These are phyloP conservation scores for Plasmodium fragile DNA, from an alignment of 169 alveolate genomes.

Conservation along the genomic window DNA sequence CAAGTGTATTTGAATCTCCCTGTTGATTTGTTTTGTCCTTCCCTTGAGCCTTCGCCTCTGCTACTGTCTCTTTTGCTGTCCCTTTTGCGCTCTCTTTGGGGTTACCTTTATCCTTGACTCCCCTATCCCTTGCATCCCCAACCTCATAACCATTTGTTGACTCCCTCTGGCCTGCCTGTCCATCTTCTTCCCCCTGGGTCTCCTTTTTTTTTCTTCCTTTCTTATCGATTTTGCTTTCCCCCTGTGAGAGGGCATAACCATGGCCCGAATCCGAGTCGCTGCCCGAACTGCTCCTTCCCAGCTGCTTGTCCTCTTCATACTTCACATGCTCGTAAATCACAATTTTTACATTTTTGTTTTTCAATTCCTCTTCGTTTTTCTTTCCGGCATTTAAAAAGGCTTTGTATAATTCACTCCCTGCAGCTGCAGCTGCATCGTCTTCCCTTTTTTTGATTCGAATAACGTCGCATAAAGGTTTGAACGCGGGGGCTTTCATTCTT, in stretches of 20 bases:
- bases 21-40: neutral
- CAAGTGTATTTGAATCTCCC: neutral
- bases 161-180: neutral
- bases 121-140: neutral
- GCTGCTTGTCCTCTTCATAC: neutral
- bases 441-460: constrained; percentile 52
- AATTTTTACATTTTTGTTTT: constrained; percentile 30
- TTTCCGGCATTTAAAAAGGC: constrained; percentile 27
- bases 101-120: neutral
- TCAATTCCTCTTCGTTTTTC: neutral
- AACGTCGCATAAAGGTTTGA: constrained; percentile 42
- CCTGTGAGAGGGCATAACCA: neutral
- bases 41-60: neutral
- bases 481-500: constrained; percentile 29
- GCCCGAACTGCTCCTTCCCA: neutral
- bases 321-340: constrained; percentile 36
- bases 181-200: neutral
- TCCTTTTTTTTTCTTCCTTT: neutral
- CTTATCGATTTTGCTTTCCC: neutral
- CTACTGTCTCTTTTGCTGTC: neutral
- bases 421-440: neutral
- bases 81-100: neutral
- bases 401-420: constrained; percentile 24
- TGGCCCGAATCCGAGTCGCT: neutral
- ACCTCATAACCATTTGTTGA: neutral